These are phyloP conservation scores for Syncephalis fuscata DNA, from an alignment of 371 early-diverging fungal genomes.

Conservation along the genomic window DNA sequence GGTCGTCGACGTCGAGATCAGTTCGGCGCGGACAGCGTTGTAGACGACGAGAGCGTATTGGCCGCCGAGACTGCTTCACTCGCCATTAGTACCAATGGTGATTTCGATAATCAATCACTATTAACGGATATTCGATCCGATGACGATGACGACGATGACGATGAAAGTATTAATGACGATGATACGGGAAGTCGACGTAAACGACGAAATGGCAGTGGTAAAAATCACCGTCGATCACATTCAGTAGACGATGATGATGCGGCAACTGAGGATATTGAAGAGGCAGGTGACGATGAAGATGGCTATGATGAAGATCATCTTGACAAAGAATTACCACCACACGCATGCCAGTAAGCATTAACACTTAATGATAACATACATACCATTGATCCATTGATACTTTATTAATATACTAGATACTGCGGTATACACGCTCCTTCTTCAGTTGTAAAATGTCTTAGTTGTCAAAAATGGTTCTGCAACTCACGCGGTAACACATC, in stretches of 20 bases:
- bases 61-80: slow-evolving; percentile 17
- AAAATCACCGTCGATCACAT: no score
- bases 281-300: slow-evolving; percentile 12
- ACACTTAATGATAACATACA: neutral
- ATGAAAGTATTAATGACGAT: no score
- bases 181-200: no score
- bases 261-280: neutral
- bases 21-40: slow-evolving; percentile 13
- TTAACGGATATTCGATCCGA: no score
- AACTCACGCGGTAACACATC: slow-evolving; percentile 84
- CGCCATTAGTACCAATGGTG: no score
- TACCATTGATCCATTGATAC: neutral
- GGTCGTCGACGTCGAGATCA: slow-evolving; percentile 11
- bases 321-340: slow-evolving; percentile 52
- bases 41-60: slow-evolving; percentile 7
- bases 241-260: neutral
- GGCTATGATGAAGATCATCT: slow-evolving; percentile 20
- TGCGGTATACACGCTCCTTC: slow-evolving; percentile 85
- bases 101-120: no score
- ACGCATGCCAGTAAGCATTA: slow-evolving; percentile 69
- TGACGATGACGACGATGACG: no score
- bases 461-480: slow-evolving; percentile 94
- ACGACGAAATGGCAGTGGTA: no score
- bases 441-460: slow-evolving; percentile 86
- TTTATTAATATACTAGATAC: slow-evolving; percentile 24